Percentiles rank a stretch among this genome's conserved stretches.
These are phyloP conservation scores for Lithospermum erythrorhizon DNA, from an alignment of 257 asterid species.

Conservation along the genomic window DNA sequence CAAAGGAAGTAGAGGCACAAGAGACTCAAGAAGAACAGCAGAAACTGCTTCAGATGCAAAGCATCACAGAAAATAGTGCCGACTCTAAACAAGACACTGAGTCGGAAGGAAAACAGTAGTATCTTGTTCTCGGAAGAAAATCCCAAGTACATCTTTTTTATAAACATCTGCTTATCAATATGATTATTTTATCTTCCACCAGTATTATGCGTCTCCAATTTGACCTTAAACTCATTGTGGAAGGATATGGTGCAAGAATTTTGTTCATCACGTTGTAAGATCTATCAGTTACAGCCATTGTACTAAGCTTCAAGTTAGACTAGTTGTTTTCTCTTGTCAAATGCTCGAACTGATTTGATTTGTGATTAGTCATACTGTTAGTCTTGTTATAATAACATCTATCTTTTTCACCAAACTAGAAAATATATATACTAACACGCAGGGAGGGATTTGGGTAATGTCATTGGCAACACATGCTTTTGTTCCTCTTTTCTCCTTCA, in stretches of 20 bases:
- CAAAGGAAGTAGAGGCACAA: slow-evolving; percentile 27
- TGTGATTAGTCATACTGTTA: no score
- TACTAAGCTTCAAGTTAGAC: no score
- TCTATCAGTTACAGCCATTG: no score
- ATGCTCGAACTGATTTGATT: no score
- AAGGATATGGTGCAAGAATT: not conserved
- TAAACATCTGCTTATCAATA: not conserved
- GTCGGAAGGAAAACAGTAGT: slow-evolving; percentile 40
- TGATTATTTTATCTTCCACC: not conserved
- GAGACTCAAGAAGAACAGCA: slow-evolving; percentile 56
- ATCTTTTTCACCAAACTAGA: no score
- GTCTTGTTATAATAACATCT: no score
- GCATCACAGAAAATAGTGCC: slow-evolving; percentile 22
- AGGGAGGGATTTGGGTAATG: no score
- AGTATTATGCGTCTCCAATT: not conserved
- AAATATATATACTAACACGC: no score
- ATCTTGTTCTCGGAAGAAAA: not conserved
- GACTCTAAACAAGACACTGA: slow-evolving; percentile 25
- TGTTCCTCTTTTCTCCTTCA: not conserved
- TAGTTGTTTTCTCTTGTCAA: no score
- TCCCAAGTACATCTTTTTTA: not conserved
- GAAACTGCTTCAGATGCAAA: slow-evolving; percentile 72
- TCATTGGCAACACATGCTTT: no score
- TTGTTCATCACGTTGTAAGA: not conserved
- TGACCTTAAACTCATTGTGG: not conserved